A percentile compares a stretch with the other conserved stretches of the same genome.
Evolutionary conservation across 192 early-diverging fungal species (phyloP).

Genomic region (Coemansia sp.): DNA sequence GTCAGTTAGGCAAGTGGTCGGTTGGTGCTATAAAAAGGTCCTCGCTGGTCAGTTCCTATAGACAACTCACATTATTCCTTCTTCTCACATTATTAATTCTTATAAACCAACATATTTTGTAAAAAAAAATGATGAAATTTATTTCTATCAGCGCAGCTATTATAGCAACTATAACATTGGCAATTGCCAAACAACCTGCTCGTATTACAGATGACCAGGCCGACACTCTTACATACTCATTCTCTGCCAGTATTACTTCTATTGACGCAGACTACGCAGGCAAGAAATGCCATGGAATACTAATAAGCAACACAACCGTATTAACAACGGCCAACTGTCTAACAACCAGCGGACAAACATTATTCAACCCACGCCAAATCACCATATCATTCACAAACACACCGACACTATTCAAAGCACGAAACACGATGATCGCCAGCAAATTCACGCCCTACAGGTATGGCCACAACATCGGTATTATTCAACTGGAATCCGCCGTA

Average conservation of each 20-base stretch:
- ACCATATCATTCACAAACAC: slow-evolving; percentile 19
- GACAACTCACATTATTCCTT: background rate
- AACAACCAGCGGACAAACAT: slow-evolving; percentile 11
- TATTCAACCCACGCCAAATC: slow-evolving; percentile 22
- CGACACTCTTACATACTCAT: background rate
- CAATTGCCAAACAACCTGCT: background rate
- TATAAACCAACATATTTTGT: background rate
- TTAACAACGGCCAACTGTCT: slow-evolving; percentile 46
- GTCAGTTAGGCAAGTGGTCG: background rate
- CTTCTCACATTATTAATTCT: no score
- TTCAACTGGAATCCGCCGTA: slow-evolving; percentile 22
- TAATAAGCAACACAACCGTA: slow-evolving; percentile 20
- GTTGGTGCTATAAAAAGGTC: background rate
- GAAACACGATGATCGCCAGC: slow-evolving; percentile 17
- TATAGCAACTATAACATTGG: background rate
- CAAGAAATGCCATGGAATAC: slow-evolving; percentile 37
- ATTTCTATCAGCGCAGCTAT: background rate
- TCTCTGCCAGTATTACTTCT: slow-evolving; percentile 33
- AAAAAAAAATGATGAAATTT: background rate
- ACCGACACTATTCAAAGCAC: slow-evolving; percentile 7
- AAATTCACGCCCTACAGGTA: slow-evolving; percentile 8
- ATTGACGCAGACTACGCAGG: slow-evolving; percentile 23
- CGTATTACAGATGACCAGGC: background rate
- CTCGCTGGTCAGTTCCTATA: background rate
- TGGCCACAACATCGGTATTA: slow-evolving; percentile 29